These are phyloP conservation scores for Ceratonia siliqua DNA, from an alignment of 306 rosid species.

Conservation along the genomic window DNA sequence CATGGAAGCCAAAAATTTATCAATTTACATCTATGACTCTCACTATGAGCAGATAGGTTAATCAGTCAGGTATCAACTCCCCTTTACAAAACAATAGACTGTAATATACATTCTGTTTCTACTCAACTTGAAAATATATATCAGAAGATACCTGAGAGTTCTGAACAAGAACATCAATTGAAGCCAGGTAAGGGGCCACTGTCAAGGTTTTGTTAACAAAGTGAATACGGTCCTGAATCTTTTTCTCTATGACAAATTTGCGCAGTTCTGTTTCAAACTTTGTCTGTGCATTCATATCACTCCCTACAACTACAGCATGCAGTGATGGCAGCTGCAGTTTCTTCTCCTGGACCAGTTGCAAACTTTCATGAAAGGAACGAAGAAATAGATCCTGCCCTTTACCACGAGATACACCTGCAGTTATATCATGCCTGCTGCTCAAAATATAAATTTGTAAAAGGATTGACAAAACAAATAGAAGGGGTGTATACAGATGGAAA, in stretches of 20 bases:
- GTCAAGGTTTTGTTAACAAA: constrained; percentile 92
- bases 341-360: constrained; percentile 66
- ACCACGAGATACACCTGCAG: constrained; percentile 91
- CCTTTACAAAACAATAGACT: constrained; percentile 4
- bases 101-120: constrained; percentile 10
- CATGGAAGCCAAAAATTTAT: not conserved
- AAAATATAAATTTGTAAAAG: constrained; percentile 21
- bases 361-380: constrained; percentile 69
- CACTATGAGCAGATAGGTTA: constrained; percentile 4
- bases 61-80: not conserved
- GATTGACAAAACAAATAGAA: constrained; percentile 17
- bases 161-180: constrained; percentile 96
- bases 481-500: not conserved
- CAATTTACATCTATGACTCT: not conserved
- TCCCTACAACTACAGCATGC: constrained; percentile 91
- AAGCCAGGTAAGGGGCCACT: constrained; percentile 87
- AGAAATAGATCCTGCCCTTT: constrained; percentile 98
- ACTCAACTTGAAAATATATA: constrained; percentile 17
- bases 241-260: constrained; percentile 66
- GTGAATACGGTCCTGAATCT: constrained; percentile 79
- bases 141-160: constrained; percentile 78
- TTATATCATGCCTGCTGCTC: constrained; percentile 24
- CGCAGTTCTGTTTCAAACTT: constrained; percentile 76
- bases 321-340: constrained; percentile 78
- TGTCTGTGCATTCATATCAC: constrained; percentile 86